Percentiles rank a stretch among this genome's conserved stretches.
Evolutionary conservation across 176 grass and related monocot species (phyloP).

Genomic region (Musa schizocarpa): DNA sequence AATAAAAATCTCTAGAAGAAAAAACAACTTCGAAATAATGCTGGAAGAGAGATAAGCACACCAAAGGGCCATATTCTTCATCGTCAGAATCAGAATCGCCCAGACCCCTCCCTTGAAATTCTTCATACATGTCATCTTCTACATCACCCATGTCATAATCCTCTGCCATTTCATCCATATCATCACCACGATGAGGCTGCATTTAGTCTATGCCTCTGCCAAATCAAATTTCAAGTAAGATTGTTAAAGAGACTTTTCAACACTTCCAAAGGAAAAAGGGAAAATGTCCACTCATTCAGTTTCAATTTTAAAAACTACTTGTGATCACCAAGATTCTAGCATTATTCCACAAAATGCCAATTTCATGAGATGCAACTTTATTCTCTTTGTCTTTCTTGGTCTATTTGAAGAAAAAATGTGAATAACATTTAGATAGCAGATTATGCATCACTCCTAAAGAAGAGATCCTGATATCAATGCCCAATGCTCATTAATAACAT

Average conservation of each 20-base stretch:
- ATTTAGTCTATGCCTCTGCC: constrained; percentile 23
- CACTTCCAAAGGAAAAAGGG: background rate
- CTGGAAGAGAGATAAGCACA: constrained; percentile 20
- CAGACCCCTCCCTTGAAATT: constrained; percentile 39
- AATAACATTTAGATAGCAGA: too few species aligned
- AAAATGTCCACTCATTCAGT: background rate
- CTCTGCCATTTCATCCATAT: constrained; percentile 68
- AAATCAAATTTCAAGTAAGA: background rate
- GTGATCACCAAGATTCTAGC: background rate
- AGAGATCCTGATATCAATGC: too few species aligned
- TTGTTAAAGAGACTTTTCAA: background rate
- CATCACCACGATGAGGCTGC: constrained; percentile 48
- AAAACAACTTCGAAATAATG: too few species aligned
- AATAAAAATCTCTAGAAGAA: background rate
- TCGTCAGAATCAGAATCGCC: constrained; percentile 74
- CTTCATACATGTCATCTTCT: constrained; percentile 56
- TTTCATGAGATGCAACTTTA: background rate
- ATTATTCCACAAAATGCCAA: background rate
- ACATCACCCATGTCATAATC: constrained; percentile 73
- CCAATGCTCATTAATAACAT: too few species aligned
- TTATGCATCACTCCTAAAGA: too few species aligned
- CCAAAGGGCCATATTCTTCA: constrained; percentile 46
- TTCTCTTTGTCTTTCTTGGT: background rate
- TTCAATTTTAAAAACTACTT: background rate
- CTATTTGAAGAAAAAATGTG: too few species aligned